Evolutionary conservation across 306 rosid genomes (phyloP).

Genomic region (Pterocarpus macrocarpus): DNA sequence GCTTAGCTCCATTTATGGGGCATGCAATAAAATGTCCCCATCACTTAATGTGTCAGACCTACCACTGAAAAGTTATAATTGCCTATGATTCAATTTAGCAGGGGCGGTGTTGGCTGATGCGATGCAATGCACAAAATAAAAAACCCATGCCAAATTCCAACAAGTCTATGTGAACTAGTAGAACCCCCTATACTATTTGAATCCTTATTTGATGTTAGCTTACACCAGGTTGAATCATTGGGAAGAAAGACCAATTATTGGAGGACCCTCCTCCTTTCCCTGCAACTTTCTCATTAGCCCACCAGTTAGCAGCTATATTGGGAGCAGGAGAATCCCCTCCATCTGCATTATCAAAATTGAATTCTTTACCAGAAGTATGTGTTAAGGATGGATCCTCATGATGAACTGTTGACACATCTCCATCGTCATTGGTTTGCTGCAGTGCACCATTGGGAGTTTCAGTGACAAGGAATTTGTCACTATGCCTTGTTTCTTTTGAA

Average conservation of each 20-base stretch:
- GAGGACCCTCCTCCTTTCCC: constrained; percentile 59
- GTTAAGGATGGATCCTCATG: constrained; percentile 67
- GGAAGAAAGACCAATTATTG: constrained; percentile 88
- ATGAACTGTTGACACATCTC: constrained; percentile 50
- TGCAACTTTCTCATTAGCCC: constrained; percentile 87
- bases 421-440: constrained; percentile 47
- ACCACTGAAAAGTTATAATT: constrained; percentile 32
- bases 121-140: constrained; percentile 37
- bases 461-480: constrained; percentile 40
- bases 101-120: background rate
- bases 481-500: constrained; percentile 23
- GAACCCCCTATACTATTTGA: constrained; percentile 37
- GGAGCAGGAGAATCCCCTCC: constrained; percentile 72
- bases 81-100: constrained; percentile 44
- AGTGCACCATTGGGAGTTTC: constrained; percentile 56
- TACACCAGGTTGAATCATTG: constrained; percentile 70
- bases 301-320: constrained; percentile 73
- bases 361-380: constrained; percentile 78
- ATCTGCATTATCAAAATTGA: constrained; percentile 84
- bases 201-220: constrained; percentile 53
- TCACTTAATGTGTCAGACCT: constrained; percentile 43
- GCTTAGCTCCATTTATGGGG: background rate
- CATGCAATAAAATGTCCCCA: constrained; percentile 34
- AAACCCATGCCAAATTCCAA: constrained; percentile 41
- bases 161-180: constrained; percentile 3